A percentile compares a stretch with the other conserved stretches of the same genome.
Conservation (phyloP, 768 basidiomycete genomes). For the Lanmaoa pseudosensibilis region DNA sequence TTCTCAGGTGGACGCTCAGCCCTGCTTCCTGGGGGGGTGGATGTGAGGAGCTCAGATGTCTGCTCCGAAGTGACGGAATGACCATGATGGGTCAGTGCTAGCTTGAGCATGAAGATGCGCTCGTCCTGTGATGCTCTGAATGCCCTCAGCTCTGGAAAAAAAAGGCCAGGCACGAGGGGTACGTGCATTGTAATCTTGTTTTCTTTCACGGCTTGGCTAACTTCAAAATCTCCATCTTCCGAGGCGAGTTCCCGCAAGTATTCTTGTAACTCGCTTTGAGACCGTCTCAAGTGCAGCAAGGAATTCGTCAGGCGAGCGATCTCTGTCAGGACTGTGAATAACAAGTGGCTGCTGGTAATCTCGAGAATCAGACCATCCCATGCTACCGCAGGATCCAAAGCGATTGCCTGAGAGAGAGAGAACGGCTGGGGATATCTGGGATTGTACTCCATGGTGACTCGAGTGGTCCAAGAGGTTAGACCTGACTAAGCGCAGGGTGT, state of each 20-base stretch:
- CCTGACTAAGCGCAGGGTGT: conserved; percentile 23
- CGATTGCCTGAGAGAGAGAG: conserved; percentile 60
- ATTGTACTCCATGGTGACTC: conserved; percentile 56
- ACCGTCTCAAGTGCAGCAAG: conserved; percentile 56
- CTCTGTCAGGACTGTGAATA: conserved; percentile 43
- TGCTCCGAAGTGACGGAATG: conserved; percentile 38
- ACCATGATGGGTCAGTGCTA: conserved; percentile 66
- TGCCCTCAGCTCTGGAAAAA: conserved; percentile 13
- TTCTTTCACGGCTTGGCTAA: conserved; percentile 62
- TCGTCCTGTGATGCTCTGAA: conserved; percentile 77
- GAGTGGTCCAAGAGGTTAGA: background rate
- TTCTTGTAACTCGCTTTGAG: conserved; percentile 58
- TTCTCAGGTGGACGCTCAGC: conserved; percentile 2
- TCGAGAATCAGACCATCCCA: conserved; percentile 56
- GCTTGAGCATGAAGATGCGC: conserved; percentile 64
- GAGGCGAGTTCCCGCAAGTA: conserved; percentile 39
- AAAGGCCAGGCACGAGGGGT: conserved; percentile 33
- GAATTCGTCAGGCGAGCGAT: conserved; percentile 76
- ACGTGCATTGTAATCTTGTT: conserved; percentile 68
- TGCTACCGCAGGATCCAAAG: conserved; percentile 64
- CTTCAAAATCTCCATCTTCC: conserved; percentile 51
- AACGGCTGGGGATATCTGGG: conserved; percentile 77
- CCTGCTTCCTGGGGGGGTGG: background rate
- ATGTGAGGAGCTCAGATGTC: background rate
- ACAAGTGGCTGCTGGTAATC: background rate